Percentiles rank a stretch among this genome's conserved stretches.
phyloP scores from a whole-genome alignment of 306 rosid genomes.

The Gynostemma pentaphyllum region DNA sequence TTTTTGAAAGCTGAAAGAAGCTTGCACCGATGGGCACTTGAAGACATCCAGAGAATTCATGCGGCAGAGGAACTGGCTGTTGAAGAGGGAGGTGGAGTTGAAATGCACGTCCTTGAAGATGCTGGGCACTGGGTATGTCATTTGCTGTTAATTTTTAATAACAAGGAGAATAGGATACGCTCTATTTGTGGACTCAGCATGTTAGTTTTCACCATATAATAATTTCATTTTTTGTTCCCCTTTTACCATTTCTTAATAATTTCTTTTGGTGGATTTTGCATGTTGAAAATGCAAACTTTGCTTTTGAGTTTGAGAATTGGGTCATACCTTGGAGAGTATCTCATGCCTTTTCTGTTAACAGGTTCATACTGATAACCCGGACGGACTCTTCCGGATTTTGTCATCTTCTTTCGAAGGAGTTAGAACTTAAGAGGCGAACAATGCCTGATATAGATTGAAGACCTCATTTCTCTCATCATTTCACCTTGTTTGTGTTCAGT shows the following conservation, averaged over 20 bases:
- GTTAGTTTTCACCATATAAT: neutral
- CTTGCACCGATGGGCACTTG: slow-evolving; percentile 96
- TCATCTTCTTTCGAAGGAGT: slow-evolving; percentile 59
- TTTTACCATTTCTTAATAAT: too few relatives aligned
- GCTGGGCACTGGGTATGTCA: slow-evolving; percentile 87
- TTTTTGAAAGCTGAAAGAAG: slow-evolving; percentile 98
- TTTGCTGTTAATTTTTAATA: neutral
- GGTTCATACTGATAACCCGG: slow-evolving; percentile 95
- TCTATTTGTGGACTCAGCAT: neutral
- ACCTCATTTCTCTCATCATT: neutral
- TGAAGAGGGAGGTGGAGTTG: slow-evolving; percentile 97
- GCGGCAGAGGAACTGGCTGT: slow-evolving; percentile 80
- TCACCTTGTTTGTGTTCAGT: neutral
- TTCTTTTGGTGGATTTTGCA: neutral
- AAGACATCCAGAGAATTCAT: slow-evolving; percentile 82
- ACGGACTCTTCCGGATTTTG: slow-evolving; percentile 80
- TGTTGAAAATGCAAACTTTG: neutral
- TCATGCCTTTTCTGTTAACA: slow-evolving; percentile 21
- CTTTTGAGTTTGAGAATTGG: too few relatives aligned
- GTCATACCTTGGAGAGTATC: neutral
- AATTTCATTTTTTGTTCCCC: neutral
- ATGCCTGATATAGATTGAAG: neutral
- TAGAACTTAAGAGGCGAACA: slow-evolving; percentile 15
- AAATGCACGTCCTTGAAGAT: slow-evolving; percentile 98
- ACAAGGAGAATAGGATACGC: neutral